These are phyloP conservation scores for Pilobolus umbonatus DNA, from an alignment of 192 early-diverging fungal genomes.

Conservation along the genomic window DNA sequence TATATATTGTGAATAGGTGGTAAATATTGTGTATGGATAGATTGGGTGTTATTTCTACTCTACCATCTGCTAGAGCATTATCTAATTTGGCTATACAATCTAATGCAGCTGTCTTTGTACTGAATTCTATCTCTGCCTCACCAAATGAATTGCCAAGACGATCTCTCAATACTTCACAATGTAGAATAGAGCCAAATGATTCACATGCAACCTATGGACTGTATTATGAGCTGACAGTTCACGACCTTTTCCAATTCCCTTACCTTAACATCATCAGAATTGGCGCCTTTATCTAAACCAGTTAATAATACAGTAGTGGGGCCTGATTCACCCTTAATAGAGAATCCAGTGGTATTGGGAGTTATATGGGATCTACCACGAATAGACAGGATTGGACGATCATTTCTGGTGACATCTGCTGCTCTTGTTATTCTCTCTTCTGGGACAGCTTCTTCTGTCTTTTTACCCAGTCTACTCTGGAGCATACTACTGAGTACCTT, in stretches of 20 bases:
- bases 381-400: conserved; percentile 4
- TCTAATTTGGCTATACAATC: conserved; percentile 42
- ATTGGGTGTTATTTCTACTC: neutral
- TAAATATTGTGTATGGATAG: neutral
- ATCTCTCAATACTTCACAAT: conserved; percentile 36
- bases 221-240: neutral
- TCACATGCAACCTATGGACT: conserved; percentile 26
- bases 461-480: neutral
- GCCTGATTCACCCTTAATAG: conserved; percentile 45
- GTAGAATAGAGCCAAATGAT: conserved; percentile 32
- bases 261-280: conserved; percentile 50
- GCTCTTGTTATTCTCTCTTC: neutral
- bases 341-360: conserved; percentile 10
- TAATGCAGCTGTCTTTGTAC: conserved; percentile 35
- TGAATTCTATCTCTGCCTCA: conserved; percentile 46
- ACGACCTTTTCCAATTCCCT: neutral
- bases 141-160: conserved; percentile 36
- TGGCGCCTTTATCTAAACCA: conserved; percentile 44
- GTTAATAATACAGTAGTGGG: conserved; percentile 43
- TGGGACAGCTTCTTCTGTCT: neutral
- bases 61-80: conserved; percentile 48
- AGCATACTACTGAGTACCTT: too few relatives aligned
- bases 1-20: conserved; percentile 8
- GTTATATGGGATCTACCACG: neutral
- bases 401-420: too few relatives aligned